Evolutionary conservation across 2,329 filamentous ascomycete species (phyloP).

Genomic region (Clarireedia monteithiana): DNA sequence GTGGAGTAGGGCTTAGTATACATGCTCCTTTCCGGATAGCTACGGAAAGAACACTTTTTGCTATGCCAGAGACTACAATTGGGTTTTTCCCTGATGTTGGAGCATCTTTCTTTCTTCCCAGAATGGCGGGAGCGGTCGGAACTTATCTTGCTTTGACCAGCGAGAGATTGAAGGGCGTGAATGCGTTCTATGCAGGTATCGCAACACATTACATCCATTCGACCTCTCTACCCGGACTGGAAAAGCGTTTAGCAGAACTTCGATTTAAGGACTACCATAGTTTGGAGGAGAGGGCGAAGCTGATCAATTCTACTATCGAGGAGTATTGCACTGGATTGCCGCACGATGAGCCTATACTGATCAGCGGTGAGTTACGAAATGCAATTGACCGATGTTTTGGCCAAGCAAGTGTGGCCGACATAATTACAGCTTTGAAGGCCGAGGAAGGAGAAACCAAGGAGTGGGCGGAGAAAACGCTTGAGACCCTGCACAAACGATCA

Average conservation of each 20-base stretch:
- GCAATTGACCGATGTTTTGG: constrained; percentile 82
- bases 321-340: constrained; percentile 87
- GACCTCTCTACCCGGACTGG: constrained; percentile 71
- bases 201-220: constrained; percentile 97
- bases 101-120: constrained; percentile 88
- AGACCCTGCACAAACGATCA: constrained; percentile 68
- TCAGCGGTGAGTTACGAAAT: constrained; percentile 63
- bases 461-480: constrained; percentile 74
- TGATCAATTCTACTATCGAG: constrained; percentile 82
- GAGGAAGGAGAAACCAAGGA: constrained; percentile 37
- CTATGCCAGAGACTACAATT: constrained; percentile 98
- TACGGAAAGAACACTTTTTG: constrained; percentile 90
- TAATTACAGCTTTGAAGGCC: constrained; percentile 49
- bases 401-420: constrained; percentile 58
- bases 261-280: constrained; percentile 72
- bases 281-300: constrained; percentile 52
- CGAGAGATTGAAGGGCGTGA: constrained; percentile 70
- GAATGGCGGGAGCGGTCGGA: constrained; percentile 78
- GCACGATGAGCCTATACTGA: constrained; percentile 56
- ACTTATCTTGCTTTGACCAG: constrained; percentile 93
- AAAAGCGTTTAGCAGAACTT: constrained; percentile 80
- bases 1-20: constrained; percentile 86
- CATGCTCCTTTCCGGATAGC: constrained; percentile 96
- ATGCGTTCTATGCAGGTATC: constrained; percentile 84
- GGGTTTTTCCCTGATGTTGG: constrained; percentile 99